A percentile compares a stretch with the other conserved stretches of the same genome.
These are phyloP conservation scores for Verticillium zaregamsianum DNA, from an alignment of 2,329 filamentous ascomycete species.

Conservation along the genomic window DNA sequence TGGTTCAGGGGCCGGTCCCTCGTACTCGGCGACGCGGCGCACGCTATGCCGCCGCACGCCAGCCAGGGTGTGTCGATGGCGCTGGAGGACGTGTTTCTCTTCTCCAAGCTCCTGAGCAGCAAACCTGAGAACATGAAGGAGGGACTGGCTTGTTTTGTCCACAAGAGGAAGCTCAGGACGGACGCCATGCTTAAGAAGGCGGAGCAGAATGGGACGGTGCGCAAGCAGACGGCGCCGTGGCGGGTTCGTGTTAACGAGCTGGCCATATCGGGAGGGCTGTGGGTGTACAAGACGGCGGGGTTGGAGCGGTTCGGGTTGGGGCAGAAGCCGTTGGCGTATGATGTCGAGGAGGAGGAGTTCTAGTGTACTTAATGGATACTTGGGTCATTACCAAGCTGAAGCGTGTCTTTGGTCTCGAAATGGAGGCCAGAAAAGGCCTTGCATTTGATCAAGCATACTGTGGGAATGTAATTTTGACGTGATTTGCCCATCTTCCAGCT, in stretches of 20 bases:
- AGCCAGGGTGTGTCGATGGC: slow-evolving; percentile 54
- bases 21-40: slow-evolving; percentile 53
- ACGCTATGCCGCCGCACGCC: slow-evolving; percentile 48
- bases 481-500: no score
- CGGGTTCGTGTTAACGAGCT: slow-evolving; percentile 4
- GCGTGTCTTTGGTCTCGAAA: no score
- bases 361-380: neutral
- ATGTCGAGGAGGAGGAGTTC: slow-evolving; percentile 5
- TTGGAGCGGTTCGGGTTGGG: slow-evolving; percentile 4
- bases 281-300: slow-evolving; percentile 4
- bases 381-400: no score
- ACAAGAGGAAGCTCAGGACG: slow-evolving; percentile 2
- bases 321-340: slow-evolving; percentile 7
- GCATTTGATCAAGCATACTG: no score
- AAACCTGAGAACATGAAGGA: neutral
- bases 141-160: slow-evolving; percentile 1
- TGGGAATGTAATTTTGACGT: no score
- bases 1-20: slow-evolving; percentile 35
- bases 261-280: slow-evolving; percentile 4
- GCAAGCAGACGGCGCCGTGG: slow-evolving; percentile 7
- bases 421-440: no score
- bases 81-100: slow-evolving; percentile 47
- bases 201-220: slow-evolving; percentile 3
- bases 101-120: slow-evolving; percentile 32
- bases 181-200: slow-evolving; percentile 4